phyloP scores from a whole-genome alignment of 192 early-diverging fungal genomes.

The Backusella mclennaniae region DNA sequence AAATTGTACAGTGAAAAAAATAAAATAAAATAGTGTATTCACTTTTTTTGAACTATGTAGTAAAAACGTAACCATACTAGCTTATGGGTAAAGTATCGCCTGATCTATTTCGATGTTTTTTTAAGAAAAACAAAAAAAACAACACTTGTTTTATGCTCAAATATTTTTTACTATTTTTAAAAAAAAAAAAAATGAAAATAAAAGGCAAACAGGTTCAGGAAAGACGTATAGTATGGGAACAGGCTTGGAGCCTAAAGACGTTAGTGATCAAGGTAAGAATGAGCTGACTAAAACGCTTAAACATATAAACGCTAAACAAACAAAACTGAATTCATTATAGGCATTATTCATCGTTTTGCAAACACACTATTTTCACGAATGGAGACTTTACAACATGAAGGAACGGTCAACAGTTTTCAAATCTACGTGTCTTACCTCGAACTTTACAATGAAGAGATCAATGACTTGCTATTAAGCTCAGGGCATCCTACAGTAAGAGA shows the following conservation, averaged over 20 bases:
- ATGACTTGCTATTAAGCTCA: slow-evolving; percentile 70
- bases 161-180: neutral
- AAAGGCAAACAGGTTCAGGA: slow-evolving; percentile 84
- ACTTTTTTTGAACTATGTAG: slow-evolving; percentile 28
- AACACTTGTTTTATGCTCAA: neutral
- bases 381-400: neutral
- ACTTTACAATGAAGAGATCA: slow-evolving; percentile 96
- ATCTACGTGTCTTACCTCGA: slow-evolving; percentile 85
- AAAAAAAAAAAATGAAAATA: neutral
- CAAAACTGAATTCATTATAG: neutral
- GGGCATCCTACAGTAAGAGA: slow-evolving; percentile 56
- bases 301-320: neutral
- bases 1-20: neutral
- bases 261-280: neutral
- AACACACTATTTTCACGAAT: slow-evolving; percentile 54
- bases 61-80: slow-evolving; percentile 89
- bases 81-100: slow-evolving; percentile 61
- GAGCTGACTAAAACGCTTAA: neutral
- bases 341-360: slow-evolving; percentile 71
- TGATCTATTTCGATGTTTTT: too few species aligned
- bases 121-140: neutral
- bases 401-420: slow-evolving; percentile 38
- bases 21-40: neutral
- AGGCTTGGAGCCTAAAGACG: slow-evolving; percentile 35
- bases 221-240: slow-evolving; percentile 98